Evolutionary conservation across 2,329 filamentous ascomycete genomes (phyloP), one percentile per base, ranked within the genome.

Genomic region (Akanthomyces uredinophilus): DNA sequence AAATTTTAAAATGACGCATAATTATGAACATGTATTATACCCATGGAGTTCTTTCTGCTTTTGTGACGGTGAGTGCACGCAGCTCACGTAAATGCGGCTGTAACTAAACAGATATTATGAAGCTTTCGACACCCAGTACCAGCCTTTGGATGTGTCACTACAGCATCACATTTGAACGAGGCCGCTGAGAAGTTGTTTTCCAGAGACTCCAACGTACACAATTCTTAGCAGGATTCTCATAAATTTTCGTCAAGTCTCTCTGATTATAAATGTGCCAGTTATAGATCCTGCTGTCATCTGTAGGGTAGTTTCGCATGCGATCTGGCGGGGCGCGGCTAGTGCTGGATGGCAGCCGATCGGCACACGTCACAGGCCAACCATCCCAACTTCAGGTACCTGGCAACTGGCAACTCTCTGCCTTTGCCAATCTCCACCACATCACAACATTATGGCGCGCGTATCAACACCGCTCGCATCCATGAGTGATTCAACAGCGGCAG

Each of bases 401-500:
- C 52, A 44, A 35, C 60, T 13, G n/a, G n/a, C n/a, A n/a, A n/a
- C n/a, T 49, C 24, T 54, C 22, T 24, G 22, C 14, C 24, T 4
- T 22, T 43, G 14, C 14, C 55, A 63, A n/a, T n/a, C 47, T 20
- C n/a, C 2, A 37, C n/a, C 47, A 49, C 50, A 51, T 8, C 37
- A 47, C 47, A 41, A 24, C 53, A 59, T 7, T 10, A 64, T 64
- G 63, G 61, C 56, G 18, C 54, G 61, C 35, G 22, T 35, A 32
- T 58, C 63, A 13, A 22, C 35, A 3, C 22, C 49, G 13, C 16
- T 49, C n/a, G 24, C 7, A 13, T 16, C 55, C 6, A 27, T 24
- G 43, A 16, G 51, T 13, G 20, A 41, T n/a, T 24, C 57, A 39
- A 11, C 62, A 22, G 73, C 76, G 13, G 65, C 68, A 20, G 69